Evolutionary conservation across 306 rosid genomes (phyloP).

Genomic region (Cucurbita pepo): DNA sequence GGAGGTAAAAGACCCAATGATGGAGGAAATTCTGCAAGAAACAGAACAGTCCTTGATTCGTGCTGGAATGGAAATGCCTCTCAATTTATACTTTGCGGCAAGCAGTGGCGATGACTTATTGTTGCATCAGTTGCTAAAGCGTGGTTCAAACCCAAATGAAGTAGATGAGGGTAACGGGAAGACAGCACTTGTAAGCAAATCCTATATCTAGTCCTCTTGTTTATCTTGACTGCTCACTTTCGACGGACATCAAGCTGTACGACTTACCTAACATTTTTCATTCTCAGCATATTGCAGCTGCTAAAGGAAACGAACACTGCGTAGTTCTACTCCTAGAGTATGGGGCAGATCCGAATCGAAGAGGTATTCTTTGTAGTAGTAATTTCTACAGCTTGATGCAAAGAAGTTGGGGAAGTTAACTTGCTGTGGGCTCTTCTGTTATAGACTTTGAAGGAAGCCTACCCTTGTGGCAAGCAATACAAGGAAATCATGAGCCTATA

Average conservation of each 20-base stretch:
- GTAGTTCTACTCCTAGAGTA: slow-evolving; percentile 51
- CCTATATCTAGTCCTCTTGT: background rate
- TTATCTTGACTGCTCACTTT: background rate
- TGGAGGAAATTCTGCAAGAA: slow-evolving; percentile 60
- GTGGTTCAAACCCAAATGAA: slow-evolving; percentile 56
- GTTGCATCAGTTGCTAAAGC: slow-evolving; percentile 56
- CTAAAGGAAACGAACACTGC: slow-evolving; percentile 53
- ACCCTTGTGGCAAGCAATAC: slow-evolving; percentile 71
- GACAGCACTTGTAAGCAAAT: slow-evolving; percentile 56
- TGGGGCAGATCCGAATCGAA: slow-evolving; percentile 54
- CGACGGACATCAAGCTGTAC: background rate
- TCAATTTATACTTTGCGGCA: slow-evolving; percentile 62
- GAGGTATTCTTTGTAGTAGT: slow-evolving; percentile 32
- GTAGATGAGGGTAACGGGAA: slow-evolving; percentile 39
- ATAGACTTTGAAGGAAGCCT: slow-evolving; percentile 65
- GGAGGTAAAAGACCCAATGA: slow-evolving; percentile 42
- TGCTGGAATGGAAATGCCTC: slow-evolving; percentile 56
- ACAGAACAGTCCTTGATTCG: slow-evolving; percentile 58
- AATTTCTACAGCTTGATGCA: background rate
- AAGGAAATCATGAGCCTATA: slow-evolving; percentile 37
- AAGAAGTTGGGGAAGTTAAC: background rate
- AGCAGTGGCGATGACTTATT: slow-evolving; percentile 52
- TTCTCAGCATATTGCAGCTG: slow-evolving; percentile 57
- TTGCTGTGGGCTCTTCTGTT: background rate
- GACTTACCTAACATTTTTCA: background rate